Conservation (phyloP, 169 alveolate genomes). For the Babesia sp. region DNA sequence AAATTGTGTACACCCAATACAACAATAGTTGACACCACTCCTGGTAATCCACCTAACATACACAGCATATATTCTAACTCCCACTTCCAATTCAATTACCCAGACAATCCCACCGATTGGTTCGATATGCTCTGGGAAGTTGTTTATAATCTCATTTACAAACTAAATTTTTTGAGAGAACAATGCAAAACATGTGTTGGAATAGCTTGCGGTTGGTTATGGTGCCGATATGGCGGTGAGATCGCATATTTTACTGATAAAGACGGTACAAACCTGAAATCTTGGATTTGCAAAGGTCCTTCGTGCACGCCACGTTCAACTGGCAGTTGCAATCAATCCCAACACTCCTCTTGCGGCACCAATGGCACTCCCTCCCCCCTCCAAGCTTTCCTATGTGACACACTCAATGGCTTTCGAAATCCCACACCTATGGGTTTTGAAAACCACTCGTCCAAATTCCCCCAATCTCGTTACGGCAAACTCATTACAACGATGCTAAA, state of each 20-base stretch:
- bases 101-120: too few species aligned
- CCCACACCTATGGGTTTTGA: not conserved
- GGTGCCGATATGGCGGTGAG: not conserved
- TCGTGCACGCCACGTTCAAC: not conserved
- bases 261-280: not conserved
- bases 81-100: too few species aligned
- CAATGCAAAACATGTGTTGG: not conserved
- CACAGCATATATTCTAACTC: too few species aligned
- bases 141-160: too few species aligned
- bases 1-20: too few species aligned
- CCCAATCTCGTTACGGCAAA: not conserved
- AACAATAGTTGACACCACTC: too few species aligned
- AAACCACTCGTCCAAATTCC: too few species aligned
- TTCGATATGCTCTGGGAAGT: too few species aligned
- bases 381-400: not conserved
- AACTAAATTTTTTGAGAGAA: too few species aligned
- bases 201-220: not conserved
- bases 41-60: too few species aligned
- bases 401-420: not conserved
- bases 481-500: not conserved
- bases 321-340: not conserved
- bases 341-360: not conserved
- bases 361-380: not conserved
- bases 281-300: not conserved
- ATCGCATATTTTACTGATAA: too few species aligned